Base-by-base conservation (phyloP, 768 basidiomycete species). In the Lactarius deliciosus region DNA sequence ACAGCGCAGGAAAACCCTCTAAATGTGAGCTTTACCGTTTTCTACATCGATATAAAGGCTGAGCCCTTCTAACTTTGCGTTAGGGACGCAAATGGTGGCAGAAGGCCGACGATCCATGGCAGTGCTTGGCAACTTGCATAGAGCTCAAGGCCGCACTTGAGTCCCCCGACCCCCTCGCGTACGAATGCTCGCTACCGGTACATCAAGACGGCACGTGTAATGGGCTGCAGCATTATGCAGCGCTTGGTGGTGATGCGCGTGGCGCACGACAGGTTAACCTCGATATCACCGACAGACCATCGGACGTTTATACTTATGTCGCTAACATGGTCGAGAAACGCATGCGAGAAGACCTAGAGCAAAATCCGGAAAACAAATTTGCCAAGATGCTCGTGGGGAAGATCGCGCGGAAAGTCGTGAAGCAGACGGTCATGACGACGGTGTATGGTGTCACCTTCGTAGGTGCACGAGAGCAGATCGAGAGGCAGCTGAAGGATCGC, bases 161-260 rank as follows among this genome's bases (percentile, higher is more conserved):
- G 50, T 90, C 89, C 1, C 84, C 85, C 18, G 81, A 86, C 50
- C 83, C 85, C 0, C 83, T 81, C 67, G 74, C 76, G 22, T 89
- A 79, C 76, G 77, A 81, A 72, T 93, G 88, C 3, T 76, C 79
- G 20, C 81, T 97, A n/a, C 97, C 97, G 0, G 85, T 98, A 7
- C 97, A 99, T 75, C 96, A 98, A 77, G 97, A 99, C 70, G 96
- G 97, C 3, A 98, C 97, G 0, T 99, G 97, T 72, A 99, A 99
- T 72, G 97, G 96, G 32, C 81, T 99, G 69, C 97, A 99, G 78
- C 96, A 99, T 76, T 99, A 99, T 73, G 97, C 97, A 7, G 97
- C 97, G 0, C 86, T 99, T 5, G 97, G 97, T 54, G 96, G 97
- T 6, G 97, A 98, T 74, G 81, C 82, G 15, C 81, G 83, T 40